A percentile compares a stretch with the other conserved stretches of the same genome.
Conservation (phyloP, 768 basidiomycete genomes). For the Agaricus subrufescens region DNA sequence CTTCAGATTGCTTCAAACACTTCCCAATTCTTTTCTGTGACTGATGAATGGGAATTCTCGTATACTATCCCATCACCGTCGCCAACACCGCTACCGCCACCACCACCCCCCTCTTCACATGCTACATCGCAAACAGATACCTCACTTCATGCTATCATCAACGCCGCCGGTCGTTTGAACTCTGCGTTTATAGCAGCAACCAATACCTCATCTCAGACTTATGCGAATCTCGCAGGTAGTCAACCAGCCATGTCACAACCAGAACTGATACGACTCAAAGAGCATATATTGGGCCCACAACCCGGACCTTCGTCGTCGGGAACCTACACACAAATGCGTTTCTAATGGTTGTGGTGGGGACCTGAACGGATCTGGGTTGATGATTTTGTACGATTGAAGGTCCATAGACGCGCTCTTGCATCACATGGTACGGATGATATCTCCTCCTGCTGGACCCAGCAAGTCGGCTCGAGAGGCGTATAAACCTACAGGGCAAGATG, state of each 20-base stretch:
- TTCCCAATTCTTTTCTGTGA: conserved; percentile 63
- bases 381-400: conserved; percentile 77
- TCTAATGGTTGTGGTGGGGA: conserved; percentile 88
- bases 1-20: conserved; percentile 66
- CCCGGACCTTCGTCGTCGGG: conserved; percentile 9
- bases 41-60: conserved; percentile 68
- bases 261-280: not conserved
- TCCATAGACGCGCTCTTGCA: conserved; percentile 61
- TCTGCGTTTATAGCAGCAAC: conserved; percentile 14
- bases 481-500: conserved; percentile 17
- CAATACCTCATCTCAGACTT: conserved; percentile 8
- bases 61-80: conserved; percentile 34
- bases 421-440: conserved; percentile 59
- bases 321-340: conserved; percentile 42
- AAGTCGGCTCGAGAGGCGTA: conserved; percentile 22
- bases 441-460: conserved; percentile 60
- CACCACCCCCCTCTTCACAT: too few relatives aligned
- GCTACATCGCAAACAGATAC: conserved; percentile 15
- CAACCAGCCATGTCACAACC: not conserved
- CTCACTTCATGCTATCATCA: conserved; percentile 42
- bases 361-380: conserved; percentile 85
- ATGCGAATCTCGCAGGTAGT: conserved; percentile 1
- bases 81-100: conserved; percentile 8
- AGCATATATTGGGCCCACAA: not conserved
- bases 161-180: conserved; percentile 41